A percentile compares a stretch with the other conserved stretches of the same genome.
Evolutionary conservation across 176 grass and related monocot genomes (phyloP).

Genomic region (Pontederia paniculata): DNA sequence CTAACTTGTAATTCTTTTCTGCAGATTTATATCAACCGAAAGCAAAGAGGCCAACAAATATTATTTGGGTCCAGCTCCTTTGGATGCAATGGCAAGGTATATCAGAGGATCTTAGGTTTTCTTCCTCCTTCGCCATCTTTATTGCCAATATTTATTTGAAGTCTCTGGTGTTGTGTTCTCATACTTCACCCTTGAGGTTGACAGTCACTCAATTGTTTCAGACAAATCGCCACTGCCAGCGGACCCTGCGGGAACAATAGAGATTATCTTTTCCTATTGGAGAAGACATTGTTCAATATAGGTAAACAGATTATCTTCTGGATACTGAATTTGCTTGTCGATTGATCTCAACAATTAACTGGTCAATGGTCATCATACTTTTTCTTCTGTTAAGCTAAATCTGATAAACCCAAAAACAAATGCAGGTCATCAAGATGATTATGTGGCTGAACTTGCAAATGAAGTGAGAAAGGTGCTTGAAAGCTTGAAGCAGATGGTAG

Average conservation of each 20-base stretch:
- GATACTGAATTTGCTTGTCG: neutral
- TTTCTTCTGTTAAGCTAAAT: neutral
- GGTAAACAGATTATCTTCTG: constrained; percentile 14
- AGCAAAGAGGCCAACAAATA: constrained; percentile 33
- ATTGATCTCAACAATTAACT: neutral
- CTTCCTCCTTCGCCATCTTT: neutral
- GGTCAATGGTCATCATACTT: neutral
- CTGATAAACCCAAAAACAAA: neutral
- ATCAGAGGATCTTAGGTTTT: neutral
- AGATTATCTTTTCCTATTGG: constrained; percentile 34
- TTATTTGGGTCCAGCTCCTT: constrained; percentile 35
- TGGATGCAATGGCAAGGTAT: constrained; percentile 35
- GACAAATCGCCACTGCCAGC: constrained; percentile 31
- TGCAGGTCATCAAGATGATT: constrained; percentile 37
- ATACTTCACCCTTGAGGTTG: neutral
- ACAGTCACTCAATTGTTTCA: constrained; percentile 2
- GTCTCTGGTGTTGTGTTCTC: neutral
- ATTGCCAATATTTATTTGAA: constrained; percentile 1
- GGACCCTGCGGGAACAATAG: constrained; percentile 37
- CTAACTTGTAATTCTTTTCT: neutral
- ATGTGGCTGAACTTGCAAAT: constrained; percentile 30
- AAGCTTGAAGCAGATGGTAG: constrained; percentile 9
- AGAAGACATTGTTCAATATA: constrained; percentile 34
- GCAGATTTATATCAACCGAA: constrained; percentile 32
- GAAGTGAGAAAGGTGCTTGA: constrained; percentile 29